Conservation (phyloP, 371 early-diverging fungal species). For the Mortierella sp. region DNA sequence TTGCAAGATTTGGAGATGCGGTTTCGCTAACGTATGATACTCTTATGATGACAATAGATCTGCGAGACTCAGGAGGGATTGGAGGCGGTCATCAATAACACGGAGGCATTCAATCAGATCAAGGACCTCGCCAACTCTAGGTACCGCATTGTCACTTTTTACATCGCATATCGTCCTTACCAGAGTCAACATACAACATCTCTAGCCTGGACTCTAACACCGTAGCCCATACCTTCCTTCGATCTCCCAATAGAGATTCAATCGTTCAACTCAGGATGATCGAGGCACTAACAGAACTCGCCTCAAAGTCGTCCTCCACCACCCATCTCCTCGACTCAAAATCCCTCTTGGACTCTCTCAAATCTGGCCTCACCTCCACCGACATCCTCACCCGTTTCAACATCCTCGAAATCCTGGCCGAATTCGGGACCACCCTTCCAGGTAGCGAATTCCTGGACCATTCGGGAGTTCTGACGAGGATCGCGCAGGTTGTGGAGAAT, state of each 20-base stretch:
- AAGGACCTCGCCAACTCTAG: constrained; percentile 29
- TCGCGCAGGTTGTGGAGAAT: constrained; percentile 23
- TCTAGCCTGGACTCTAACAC: not conserved
- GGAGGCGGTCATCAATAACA: constrained; percentile 15
- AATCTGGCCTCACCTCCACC: constrained; percentile 14
- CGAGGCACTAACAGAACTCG: constrained; percentile 30
- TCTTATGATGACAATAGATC: constrained; percentile 2
- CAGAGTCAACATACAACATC: not conserved
- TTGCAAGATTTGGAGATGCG: not conserved
- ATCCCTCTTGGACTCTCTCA: constrained; percentile 31
- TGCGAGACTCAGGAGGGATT: constrained; percentile 28
- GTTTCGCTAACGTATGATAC: not conserved
- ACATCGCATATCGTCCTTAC: no score
- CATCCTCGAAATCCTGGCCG: constrained; percentile 46
- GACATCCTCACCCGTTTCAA: constrained; percentile 53
- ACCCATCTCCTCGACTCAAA: constrained; percentile 3
- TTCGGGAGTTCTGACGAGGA: constrained; percentile 23
- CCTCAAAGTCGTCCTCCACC: constrained; percentile 19
- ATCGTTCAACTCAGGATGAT: constrained; percentile 38
- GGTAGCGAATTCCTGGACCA: constrained; percentile 44
- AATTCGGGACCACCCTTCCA: constrained; percentile 39
- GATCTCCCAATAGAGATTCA: constrained; percentile 16
- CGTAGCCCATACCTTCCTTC: not conserved
- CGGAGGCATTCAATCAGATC: constrained; percentile 17
- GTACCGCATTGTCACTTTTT: not conserved